Percentiles rank a stretch among this genome's conserved stretches.
Conservation (phyloP, 2,329 filamentous ascomycete species). For the Ophiostoma populinum region DNA sequence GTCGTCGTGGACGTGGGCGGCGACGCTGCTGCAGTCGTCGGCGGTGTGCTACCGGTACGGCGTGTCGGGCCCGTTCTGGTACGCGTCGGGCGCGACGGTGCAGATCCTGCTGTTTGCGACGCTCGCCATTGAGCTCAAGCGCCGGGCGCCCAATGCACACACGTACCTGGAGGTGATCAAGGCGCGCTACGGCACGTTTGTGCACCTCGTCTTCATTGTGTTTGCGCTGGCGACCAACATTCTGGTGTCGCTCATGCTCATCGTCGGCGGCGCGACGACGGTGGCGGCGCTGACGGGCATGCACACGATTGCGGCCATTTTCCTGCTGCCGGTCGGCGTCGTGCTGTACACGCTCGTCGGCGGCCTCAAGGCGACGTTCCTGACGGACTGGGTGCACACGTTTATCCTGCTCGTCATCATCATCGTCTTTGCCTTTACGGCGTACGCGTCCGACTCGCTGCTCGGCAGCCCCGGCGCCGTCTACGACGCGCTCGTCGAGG, state of each 20-base stretch:
- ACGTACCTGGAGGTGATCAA: slow-evolving; percentile 69
- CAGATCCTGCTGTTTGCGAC: slow-evolving; percentile 84
- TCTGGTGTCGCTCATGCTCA: slow-evolving; percentile 73
- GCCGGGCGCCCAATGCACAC: slow-evolving; percentile 74
- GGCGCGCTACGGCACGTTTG: slow-evolving; percentile 54
- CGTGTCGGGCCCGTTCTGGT: slow-evolving; percentile 42
- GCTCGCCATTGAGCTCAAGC: slow-evolving; percentile 76
- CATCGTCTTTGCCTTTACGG: slow-evolving; percentile 66
- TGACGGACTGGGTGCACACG: slow-evolving; percentile 77
- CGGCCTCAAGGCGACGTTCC: slow-evolving; percentile 73
- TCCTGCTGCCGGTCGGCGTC: slow-evolving; percentile 65
- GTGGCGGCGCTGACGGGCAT: slow-evolving; percentile 55
- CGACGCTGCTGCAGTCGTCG: slow-evolving; percentile 61
- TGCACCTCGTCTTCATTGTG: slow-evolving; percentile 64
- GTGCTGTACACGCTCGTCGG: slow-evolving; percentile 61
- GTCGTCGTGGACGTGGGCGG: slow-evolving; percentile 86
- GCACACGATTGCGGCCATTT: slow-evolving; percentile 65
- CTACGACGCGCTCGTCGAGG: slow-evolving; percentile 59
- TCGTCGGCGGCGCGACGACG: slow-evolving; percentile 69
- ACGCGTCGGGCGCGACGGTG: slow-evolving; percentile 56
- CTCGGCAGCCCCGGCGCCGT: slow-evolving; percentile 62
- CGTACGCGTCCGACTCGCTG: slow-evolving; percentile 55
- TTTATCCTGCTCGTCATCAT: slow-evolving; percentile 75
- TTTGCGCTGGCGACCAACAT: slow-evolving; percentile 78
- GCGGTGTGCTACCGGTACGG: slow-evolving; percentile 73